A percentile compares a stretch with the other conserved stretches of the same genome.
Conservation (phyloP, 768 basidiomycete species). For the Mycena metata region DNA sequence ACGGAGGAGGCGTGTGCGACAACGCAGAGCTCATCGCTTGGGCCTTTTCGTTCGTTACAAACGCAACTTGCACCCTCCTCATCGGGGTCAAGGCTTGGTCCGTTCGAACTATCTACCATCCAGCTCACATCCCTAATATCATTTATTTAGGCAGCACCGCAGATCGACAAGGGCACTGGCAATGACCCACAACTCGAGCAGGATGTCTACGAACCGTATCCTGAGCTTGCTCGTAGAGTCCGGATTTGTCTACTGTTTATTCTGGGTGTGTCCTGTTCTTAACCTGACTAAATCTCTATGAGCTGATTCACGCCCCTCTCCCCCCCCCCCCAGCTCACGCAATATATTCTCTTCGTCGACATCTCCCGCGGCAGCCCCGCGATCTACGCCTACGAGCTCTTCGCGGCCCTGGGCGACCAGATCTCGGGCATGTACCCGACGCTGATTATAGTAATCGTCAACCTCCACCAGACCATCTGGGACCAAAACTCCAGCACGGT, state of each 20-base stretch:
- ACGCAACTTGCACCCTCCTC: conserved; percentile 27
- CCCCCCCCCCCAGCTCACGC: too few relatives aligned
- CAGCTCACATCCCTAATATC: not conserved
- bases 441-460: conserved; percentile 28
- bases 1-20: conserved; percentile 14
- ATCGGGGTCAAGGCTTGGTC: conserved; percentile 35
- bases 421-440: conserved; percentile 23
- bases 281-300: too few relatives aligned
- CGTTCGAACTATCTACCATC: too few relatives aligned
- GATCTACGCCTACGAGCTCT: conserved; percentile 15
- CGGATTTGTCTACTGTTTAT: conserved; percentile 38
- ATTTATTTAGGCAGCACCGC: conserved; percentile 21
- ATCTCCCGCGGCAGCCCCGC: not conserved
- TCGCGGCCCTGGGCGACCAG: conserved; percentile 21
- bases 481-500: too few relatives aligned
- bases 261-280: conserved; percentile 38
- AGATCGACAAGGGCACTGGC: conserved; percentile 8
- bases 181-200: not conserved
- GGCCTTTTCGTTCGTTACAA: conserved; percentile 35
- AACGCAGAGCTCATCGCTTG: conserved; percentile 31
- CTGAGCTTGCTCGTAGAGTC: conserved; percentile 37
- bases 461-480: conserved; percentile 20
- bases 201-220: conserved; percentile 18
- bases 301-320: too few relatives aligned
- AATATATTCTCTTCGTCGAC: conserved; percentile 17